Base-by-base conservation (phyloP, 495 filamentous ascomycete species). In the Xylaria curta region DNA sequence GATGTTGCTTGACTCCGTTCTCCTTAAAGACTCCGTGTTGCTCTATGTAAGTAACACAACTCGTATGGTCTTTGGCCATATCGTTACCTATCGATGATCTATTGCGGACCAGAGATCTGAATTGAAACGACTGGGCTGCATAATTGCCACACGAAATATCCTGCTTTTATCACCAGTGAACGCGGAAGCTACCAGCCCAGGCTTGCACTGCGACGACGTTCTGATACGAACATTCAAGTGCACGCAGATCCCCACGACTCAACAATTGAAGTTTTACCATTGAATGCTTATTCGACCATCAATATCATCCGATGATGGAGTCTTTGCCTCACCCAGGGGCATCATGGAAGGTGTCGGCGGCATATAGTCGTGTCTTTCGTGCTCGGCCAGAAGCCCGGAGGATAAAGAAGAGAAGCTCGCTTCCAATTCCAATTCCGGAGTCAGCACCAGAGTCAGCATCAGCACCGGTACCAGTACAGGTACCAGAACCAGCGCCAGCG, bases 341-440 rank as follows among this genome's bases (percentile, higher is more conserved):
- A 72, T 68, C 72, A 65, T 73, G 72, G 54, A 64, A 59, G 42
- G 61, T 69, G 61, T 46, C 70, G 53, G 28, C 68, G 67, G 70
- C 46, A 12, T 73, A 68, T 59, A 38, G 56, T 33, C 70, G 59
- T 42, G 59, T 78, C 38, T 78, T 78, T 53, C 73, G 74, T 36
- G 40, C 70, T 24, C 72, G 76, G 61, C 75, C 76, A 19, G 68
- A 67, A 17, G 68, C 66, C 58, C 72, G 74, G 70, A 78, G 65
- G 58, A 76, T 78, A 42, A 73, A 68, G n/a, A 78, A 78, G 31
- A 74, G 72, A 51, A 74, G 68, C 49, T 73, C 76, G 12, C 44
- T 76, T 36, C 72, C 74, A 10, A 58, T 42, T 21, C 42, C 71
- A 47, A 61, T 49, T 38, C 47, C 49, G 12, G 51, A 54, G 24